Conservation (phyloP, 305 asterid species). For the Coffea humblotiana region DNA sequence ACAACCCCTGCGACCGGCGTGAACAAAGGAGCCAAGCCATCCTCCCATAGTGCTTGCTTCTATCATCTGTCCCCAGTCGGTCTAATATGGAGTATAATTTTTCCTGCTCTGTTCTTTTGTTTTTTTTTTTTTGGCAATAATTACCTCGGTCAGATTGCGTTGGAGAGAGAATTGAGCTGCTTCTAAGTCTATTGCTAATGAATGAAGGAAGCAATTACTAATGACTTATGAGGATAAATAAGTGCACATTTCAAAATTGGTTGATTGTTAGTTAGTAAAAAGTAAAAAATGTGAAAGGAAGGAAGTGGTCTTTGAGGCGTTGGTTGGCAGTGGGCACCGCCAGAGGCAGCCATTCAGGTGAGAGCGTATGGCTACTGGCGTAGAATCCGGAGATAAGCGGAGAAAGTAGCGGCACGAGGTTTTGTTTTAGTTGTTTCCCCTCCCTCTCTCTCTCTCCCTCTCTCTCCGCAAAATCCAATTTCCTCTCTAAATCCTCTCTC, state of each 20-base stretch:
- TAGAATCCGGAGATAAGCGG: constrained; percentile 51
- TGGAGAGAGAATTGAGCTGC: constrained; percentile 53
- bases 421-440: constrained; percentile 27
- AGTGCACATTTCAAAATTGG: neutral
- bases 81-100: constrained; percentile 13
- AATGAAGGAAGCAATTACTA: too few relatives aligned
- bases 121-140: too few relatives aligned
- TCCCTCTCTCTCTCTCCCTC: neutral
- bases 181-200: neutral
- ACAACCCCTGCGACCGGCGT: constrained; percentile 24
- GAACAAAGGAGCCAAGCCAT: constrained; percentile 13
- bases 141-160: too few relatives aligned
- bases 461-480: constrained; percentile 18
- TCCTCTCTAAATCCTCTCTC: constrained; percentile 14
- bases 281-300: neutral
- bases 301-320: too few relatives aligned
- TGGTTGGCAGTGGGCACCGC: constrained; percentile 36
- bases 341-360: constrained; percentile 45
- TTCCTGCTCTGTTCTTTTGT: too few relatives aligned
- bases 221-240: neutral
- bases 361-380: constrained; percentile 61
- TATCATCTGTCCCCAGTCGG: constrained; percentile 19
- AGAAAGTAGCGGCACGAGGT: constrained; percentile 57
- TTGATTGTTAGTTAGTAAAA: neutral
- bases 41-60: neutral